Conservation (phyloP, 2,329 filamentous ascomycete species). For the Clonostachys rosea region DNA sequence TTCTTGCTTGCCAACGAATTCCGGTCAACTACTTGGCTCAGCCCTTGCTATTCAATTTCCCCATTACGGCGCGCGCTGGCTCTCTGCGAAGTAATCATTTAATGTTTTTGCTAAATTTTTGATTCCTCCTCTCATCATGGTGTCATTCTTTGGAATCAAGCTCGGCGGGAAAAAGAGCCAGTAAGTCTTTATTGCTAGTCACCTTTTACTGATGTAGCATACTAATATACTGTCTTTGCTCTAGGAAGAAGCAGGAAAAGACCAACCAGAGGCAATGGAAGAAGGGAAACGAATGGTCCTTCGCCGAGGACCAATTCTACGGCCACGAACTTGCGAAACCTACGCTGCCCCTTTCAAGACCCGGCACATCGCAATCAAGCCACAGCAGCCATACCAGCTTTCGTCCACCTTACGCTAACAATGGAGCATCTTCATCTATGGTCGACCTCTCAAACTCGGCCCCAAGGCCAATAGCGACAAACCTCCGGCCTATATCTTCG, state of each 20-base stretch:
- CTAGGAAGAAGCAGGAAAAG: slow-evolving; percentile 11
- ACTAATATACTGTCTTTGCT: neutral
- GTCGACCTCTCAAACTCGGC: slow-evolving; percentile 31
- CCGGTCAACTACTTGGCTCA: no score
- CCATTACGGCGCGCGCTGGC: no score
- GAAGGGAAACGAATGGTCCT: slow-evolving; percentile 22
- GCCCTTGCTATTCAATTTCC: no score
- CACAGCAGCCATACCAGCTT: slow-evolving; percentile 14
- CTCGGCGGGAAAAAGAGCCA: slow-evolving; percentile 51
- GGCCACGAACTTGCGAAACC: slow-evolving; percentile 27
- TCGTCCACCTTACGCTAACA: slow-evolving; percentile 27
- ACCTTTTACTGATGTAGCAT: neutral
- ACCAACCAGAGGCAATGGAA: slow-evolving; percentile 16
- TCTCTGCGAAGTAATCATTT: no score
- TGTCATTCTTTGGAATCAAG: slow-evolving; percentile 55
- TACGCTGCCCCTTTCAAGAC: slow-evolving; percentile 24
- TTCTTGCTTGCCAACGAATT: no score
- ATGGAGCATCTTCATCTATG: slow-evolving; percentile 35
- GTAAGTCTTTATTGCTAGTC: slow-evolving; percentile 17
- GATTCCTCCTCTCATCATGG: slow-evolving; percentile 30
- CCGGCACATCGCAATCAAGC: slow-evolving; percentile 32
- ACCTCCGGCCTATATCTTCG: slow-evolving; percentile 25
- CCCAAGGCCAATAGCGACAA: slow-evolving; percentile 16
- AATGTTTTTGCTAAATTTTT: no score
- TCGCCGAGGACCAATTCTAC: slow-evolving; percentile 27